A percentile compares a stretch with the other conserved stretches of the same genome.
Conservation (phyloP, 2,329 filamentous ascomycete species). For the Xylaria sp. region DNA sequence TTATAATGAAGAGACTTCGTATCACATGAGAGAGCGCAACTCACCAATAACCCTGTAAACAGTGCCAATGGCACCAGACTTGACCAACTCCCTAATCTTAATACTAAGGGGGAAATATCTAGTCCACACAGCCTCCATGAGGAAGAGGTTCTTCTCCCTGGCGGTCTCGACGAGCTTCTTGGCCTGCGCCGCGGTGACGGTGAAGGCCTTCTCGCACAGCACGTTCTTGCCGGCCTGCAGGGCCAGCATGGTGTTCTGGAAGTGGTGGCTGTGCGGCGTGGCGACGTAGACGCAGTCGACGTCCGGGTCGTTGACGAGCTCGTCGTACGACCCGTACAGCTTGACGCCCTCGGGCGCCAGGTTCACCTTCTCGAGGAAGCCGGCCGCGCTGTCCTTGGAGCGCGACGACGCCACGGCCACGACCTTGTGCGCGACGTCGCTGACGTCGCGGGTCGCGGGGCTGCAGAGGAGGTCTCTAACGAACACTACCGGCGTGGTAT, state of each 20-base stretch:
- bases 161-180: slow-evolving; percentile 78
- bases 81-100: slow-evolving; percentile 74
- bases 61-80: slow-evolving; percentile 65
- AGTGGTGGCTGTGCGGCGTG: slow-evolving; percentile 92
- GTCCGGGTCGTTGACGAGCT: slow-evolving; percentile 80
- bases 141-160: slow-evolving; percentile 75
- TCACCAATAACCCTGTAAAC: slow-evolving; percentile 69
- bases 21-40: slow-evolving; percentile 34
- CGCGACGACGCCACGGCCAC: slow-evolving; percentile 84
- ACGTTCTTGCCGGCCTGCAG: slow-evolving; percentile 87
- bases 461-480: slow-evolving; percentile 82
- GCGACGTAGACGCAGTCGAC: slow-evolving; percentile 90
- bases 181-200: slow-evolving; percentile 82
- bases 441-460: slow-evolving; percentile 74
- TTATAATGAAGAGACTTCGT: not conserved
- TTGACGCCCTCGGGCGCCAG: slow-evolving; percentile 72
- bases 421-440: slow-evolving; percentile 80
- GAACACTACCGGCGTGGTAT: slow-evolving; percentile 62
- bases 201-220: slow-evolving; percentile 91
- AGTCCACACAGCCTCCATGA: slow-evolving; percentile 93
- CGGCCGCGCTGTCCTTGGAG: slow-evolving; percentile 73
- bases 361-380: slow-evolving; percentile 77
- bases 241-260: slow-evolving; percentile 88
- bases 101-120: slow-evolving; percentile 87
- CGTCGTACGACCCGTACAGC: slow-evolving; percentile 83